phyloP scores from a whole-genome alignment of 345 rosid species.

The Rhizophora apiculata region DNA sequence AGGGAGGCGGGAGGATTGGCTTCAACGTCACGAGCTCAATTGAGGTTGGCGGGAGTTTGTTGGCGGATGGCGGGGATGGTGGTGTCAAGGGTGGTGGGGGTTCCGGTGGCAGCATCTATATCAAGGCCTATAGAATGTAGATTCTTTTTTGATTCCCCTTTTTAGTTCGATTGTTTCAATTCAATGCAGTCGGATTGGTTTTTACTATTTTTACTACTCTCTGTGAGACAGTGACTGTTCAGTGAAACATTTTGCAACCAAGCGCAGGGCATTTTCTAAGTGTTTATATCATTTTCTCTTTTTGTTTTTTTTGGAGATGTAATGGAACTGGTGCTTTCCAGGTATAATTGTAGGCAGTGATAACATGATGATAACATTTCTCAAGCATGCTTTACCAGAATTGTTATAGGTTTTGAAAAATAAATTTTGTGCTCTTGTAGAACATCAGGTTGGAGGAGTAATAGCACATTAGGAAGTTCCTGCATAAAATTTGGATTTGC shows the following conservation, averaged over 20 bases:
- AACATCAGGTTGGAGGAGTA: too few species aligned
- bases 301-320: not conserved
- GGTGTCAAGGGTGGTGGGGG: conserved; percentile 69
- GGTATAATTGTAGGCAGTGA: not conserved
- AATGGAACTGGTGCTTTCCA: not conserved
- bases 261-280: too few species aligned
- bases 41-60: conserved; percentile 46
- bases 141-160: not conserved
- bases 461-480: too few species aligned
- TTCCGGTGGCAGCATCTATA: conserved; percentile 62
- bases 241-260: too few species aligned
- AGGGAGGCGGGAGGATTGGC: conserved; percentile 63
- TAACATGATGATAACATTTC: too few species aligned
- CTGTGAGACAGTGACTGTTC: too few species aligned
- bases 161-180: not conserved
- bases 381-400: too few species aligned
- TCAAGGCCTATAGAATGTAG: conserved; percentile 63
- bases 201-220: not conserved
- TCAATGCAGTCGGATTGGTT: not conserved
- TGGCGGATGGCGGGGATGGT: conserved; percentile 56
- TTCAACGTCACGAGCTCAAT: conserved; percentile 30
- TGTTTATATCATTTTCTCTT: too few species aligned
- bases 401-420: too few species aligned
- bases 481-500: too few species aligned
- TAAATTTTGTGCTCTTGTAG: too few species aligned